These are phyloP conservation scores for Leccinum subspadiceum DNA, from an alignment of 1,284 basidiomycete species.

Conservation along the genomic window DNA sequence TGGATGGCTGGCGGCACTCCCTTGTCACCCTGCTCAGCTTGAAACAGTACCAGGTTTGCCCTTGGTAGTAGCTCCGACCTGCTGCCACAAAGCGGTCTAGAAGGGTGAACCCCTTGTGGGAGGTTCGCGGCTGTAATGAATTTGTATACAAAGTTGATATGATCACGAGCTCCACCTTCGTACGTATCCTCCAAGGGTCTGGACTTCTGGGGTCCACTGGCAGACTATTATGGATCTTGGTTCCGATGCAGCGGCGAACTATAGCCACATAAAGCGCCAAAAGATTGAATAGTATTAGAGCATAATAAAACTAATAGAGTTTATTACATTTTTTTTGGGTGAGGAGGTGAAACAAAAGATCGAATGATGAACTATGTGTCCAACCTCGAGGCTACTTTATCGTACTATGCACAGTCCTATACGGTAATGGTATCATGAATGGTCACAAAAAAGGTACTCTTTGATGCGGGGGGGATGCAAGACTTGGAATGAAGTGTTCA, in stretches of 20 bases:
- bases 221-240: neutral
- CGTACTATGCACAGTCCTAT: conserved; percentile 15
- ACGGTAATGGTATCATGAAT: conserved; percentile 18
- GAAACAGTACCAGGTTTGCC: neutral
- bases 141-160: neutral
- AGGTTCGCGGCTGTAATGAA: neutral
- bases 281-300: conserved; percentile 1
- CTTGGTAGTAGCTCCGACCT: neutral
- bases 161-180: neutral
- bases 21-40: neutral
- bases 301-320: conserved; percentile 2
- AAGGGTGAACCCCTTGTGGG: neutral
- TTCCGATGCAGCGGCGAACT: neutral
- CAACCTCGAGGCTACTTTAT: conserved; percentile 4
- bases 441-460: neutral
- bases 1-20: neutral
- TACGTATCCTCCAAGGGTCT: neutral
- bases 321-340: neutral
- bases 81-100: neutral
- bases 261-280: neutral
- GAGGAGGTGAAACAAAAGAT: neutral
- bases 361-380: neutral
- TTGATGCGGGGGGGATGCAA: conserved; percentile 9
- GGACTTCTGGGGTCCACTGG: neutral
- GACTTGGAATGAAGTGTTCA: conserved; percentile 4